Evolutionary conservation across 768 basidiomycete genomes (phyloP).

Genomic region (Russula sp.): DNA sequence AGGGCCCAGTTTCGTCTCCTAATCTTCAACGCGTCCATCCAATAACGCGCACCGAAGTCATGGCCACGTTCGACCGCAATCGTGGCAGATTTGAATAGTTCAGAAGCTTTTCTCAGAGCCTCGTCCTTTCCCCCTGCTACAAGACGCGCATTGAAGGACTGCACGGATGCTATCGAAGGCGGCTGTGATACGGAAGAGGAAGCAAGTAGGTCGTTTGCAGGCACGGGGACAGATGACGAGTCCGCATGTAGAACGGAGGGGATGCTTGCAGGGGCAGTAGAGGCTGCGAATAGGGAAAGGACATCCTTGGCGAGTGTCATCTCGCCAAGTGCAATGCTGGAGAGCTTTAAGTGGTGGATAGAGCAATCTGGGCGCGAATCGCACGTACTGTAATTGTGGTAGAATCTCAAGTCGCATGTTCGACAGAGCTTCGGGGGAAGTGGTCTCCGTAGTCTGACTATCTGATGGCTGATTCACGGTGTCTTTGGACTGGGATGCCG

Average conservation of each 20-base stretch:
- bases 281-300: conserved; percentile 54
- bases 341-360: conserved; percentile 1
- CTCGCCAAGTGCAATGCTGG: conserved; percentile 72
- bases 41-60: conserved; percentile 66
- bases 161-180: conserved; percentile 48
- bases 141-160: conserved; percentile 69
- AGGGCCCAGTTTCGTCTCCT: conserved; percentile 77
- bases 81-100: conserved; percentile 67
- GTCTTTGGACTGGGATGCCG: conserved; percentile 35
- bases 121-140: conserved; percentile 78
- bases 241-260: neutral
- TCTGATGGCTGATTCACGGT: conserved; percentile 35
- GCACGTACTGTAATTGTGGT: conserved; percentile 68
- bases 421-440: conserved; percentile 70
- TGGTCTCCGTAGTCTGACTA: conserved; percentile 43
- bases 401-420: conserved; percentile 72
- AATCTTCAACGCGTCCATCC: conserved; percentile 77
- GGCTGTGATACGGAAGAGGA: conserved; percentile 67
- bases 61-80: conserved; percentile 64
- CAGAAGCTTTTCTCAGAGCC: conserved; percentile 68
- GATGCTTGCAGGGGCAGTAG: conserved; percentile 27
- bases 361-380: neutral
- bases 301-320: conserved; percentile 76
- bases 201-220: conserved; percentile 41
- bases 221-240: conserved; percentile 16